Evolutionary conservation across 257 asterid species (phyloP).

Genomic region (Sherardia arvensis): DNA sequence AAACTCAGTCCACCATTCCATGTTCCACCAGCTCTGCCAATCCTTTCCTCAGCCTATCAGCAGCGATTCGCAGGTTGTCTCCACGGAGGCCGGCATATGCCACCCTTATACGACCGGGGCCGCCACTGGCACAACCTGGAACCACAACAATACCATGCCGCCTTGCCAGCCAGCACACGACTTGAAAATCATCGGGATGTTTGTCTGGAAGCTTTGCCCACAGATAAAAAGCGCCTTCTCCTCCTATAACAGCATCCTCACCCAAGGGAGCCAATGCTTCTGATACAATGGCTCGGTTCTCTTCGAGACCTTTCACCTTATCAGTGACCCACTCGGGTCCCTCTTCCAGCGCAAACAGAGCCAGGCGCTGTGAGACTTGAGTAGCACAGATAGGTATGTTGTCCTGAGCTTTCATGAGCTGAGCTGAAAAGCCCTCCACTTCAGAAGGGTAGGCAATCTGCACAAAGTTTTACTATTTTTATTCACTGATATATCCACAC

Average conservation of each 20-base stretch:
- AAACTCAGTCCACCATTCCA: slow-evolving; percentile 59
- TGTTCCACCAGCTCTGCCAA: slow-evolving; percentile 53
- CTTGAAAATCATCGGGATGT: slow-evolving; percentile 49
- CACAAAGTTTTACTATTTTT: too few relatives aligned
- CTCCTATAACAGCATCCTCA: slow-evolving; percentile 62
- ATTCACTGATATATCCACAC: too few relatives aligned
- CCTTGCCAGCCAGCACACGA: slow-evolving; percentile 69
- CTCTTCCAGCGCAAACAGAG: slow-evolving; percentile 69
- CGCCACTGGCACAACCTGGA: slow-evolving; percentile 78
- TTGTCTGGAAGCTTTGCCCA: slow-evolving; percentile 87
- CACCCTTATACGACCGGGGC: slow-evolving; percentile 65
- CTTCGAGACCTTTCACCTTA: slow-evolving; percentile 56
- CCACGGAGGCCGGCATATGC: slow-evolving; percentile 79
- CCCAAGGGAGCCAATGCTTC: slow-evolving; percentile 84
- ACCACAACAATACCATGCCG: slow-evolving; percentile 60
- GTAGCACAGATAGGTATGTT: slow-evolving; percentile 96
- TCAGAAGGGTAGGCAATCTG: slow-evolving; percentile 92
- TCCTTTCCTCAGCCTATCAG: slow-evolving; percentile 71
- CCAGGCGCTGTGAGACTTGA: slow-evolving; percentile 67
- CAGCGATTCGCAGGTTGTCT: slow-evolving; percentile 49
- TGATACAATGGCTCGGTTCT: slow-evolving; percentile 52
- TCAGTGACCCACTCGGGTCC: slow-evolving; percentile 84
- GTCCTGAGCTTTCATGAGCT: slow-evolving; percentile 88
- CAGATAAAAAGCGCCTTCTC: slow-evolving; percentile 94
- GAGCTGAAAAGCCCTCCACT: slow-evolving; percentile 64